These are phyloP conservation scores for Laburnicola sp. DNA, from an alignment of 2,329 filamentous ascomycete species.

Conservation along the genomic window DNA sequence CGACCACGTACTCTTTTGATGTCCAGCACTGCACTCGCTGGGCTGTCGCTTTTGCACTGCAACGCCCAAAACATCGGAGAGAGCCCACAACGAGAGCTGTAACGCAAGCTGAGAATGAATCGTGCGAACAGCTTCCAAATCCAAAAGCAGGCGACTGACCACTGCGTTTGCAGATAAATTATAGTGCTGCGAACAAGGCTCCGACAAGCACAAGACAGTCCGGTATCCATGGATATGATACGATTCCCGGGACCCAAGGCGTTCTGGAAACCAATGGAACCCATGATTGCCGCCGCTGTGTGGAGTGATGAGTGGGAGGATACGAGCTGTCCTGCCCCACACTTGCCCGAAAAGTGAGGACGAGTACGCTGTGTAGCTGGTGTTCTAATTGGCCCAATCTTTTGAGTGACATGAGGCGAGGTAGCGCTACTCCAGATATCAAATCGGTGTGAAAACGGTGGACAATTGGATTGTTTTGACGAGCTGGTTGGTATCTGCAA, in stretches of 20 bases:
- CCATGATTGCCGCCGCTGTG: conserved; percentile 27
- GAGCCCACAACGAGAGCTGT: neutral
- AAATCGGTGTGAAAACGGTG: no score
- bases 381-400: conserved; percentile 12
- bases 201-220: conserved; percentile 10
- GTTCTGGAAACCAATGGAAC: conserved; percentile 30
- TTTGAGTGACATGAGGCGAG: conserved; percentile 4
- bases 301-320: conserved; percentile 28
- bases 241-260: neutral
- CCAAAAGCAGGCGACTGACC: conserved; percentile 1
- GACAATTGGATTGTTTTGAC: no score
- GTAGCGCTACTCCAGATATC: neutral
- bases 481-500: no score
- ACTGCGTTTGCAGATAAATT: neutral
- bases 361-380: conserved; percentile 12
- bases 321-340: conserved; percentile 24
- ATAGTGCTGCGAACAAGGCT: conserved; percentile 5
- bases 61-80: no score
- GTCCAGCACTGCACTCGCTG: no score
- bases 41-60: no score
- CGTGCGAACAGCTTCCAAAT: neutral
- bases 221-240: conserved; percentile 1
- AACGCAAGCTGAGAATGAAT: neutral
- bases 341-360: conserved; percentile 13
- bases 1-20: no score